phyloP scores from a whole-genome alignment of 257 asterid species.

The Solanum paucissectum region DNA sequence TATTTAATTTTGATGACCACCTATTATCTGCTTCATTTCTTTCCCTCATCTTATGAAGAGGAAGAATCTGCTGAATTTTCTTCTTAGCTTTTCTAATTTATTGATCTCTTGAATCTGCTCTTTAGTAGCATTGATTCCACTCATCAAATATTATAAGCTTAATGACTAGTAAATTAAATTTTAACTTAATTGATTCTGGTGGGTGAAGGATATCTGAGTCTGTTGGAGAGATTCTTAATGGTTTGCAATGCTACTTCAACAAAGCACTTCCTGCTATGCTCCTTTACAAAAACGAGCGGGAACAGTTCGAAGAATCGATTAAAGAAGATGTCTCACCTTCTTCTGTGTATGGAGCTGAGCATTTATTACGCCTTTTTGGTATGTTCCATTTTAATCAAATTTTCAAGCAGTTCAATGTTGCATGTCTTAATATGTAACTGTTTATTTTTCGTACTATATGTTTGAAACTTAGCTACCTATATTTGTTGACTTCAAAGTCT shows the following conservation, averaged over 20 bases:
- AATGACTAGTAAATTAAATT: background rate
- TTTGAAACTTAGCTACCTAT: background rate
- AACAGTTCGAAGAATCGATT: slow-evolving; percentile 35
- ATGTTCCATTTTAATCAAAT: slow-evolving; percentile 4
- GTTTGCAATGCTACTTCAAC: slow-evolving; percentile 55
- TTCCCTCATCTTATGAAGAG: background rate
- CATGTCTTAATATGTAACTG: background rate
- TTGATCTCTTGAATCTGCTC: background rate
- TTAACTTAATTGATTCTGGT: slow-evolving; percentile 2
- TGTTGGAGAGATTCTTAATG: slow-evolving; percentile 39
- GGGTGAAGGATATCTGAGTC: slow-evolving; percentile 41
- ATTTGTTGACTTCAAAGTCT: background rate
- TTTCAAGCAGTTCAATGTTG: background rate
- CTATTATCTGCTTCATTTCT: background rate
- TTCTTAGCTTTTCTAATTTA: background rate
- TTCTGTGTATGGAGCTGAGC: slow-evolving; percentile 68
- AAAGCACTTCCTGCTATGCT: slow-evolving; percentile 59
- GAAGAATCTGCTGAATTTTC: background rate
- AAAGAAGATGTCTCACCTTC: slow-evolving; percentile 42
- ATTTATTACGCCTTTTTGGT: slow-evolving; percentile 72
- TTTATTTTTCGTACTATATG: background rate
- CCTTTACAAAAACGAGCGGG: slow-evolving; percentile 63
- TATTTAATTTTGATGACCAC: background rate
- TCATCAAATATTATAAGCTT: background rate
- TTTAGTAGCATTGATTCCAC: background rate